Conservation (phyloP, 805 yeast genomes). For the Torulaspora quercuum region DNA sequence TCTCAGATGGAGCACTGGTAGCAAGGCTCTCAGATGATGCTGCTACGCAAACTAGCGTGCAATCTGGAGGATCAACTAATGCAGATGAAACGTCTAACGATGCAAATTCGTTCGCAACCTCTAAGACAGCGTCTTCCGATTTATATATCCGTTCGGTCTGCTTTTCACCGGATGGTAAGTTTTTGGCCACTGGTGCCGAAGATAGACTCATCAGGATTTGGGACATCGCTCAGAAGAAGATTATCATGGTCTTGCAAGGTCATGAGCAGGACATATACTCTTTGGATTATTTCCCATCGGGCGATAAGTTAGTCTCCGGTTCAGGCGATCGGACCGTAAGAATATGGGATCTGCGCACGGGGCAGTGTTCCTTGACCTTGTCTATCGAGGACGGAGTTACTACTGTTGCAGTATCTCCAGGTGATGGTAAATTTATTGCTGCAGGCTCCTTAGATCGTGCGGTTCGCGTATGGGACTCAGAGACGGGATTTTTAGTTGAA, state of each 20-base stretch:
- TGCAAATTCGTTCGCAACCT: constrained; percentile 39
- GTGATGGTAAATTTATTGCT: constrained; percentile 84
- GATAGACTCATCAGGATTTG: constrained; percentile 90
- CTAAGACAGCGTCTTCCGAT: constrained; percentile 64
- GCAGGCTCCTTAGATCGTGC: constrained; percentile 96
- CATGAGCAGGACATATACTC: constrained; percentile 98
- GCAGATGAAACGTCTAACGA: constrained; percentile 36
- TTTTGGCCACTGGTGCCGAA: constrained; percentile 90
- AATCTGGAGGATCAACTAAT: constrained; percentile 9
- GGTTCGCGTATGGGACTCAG: constrained; percentile 95
- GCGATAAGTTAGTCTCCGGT: constrained; percentile 89
- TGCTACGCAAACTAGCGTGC: constrained; percentile 34
- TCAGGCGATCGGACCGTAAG: constrained; percentile 95
- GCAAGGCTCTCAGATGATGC: constrained; percentile 84
- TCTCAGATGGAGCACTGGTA: constrained; percentile 83
- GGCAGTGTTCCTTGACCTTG: constrained; percentile 83
- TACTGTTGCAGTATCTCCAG: constrained; percentile 92
- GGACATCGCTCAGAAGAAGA: constrained; percentile 84
- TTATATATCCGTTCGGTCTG: constrained; percentile 93
- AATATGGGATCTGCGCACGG: constrained; percentile 88
- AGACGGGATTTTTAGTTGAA: constrained; percentile 87
- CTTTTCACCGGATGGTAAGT: constrained; percentile 92
- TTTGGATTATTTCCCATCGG: constrained; percentile 90
- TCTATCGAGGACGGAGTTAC: constrained; percentile 97
- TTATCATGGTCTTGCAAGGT: constrained; percentile 82